Conservation (phyloP, 1,284 basidiomycete species). For the Ganoderma sp. region DNA sequence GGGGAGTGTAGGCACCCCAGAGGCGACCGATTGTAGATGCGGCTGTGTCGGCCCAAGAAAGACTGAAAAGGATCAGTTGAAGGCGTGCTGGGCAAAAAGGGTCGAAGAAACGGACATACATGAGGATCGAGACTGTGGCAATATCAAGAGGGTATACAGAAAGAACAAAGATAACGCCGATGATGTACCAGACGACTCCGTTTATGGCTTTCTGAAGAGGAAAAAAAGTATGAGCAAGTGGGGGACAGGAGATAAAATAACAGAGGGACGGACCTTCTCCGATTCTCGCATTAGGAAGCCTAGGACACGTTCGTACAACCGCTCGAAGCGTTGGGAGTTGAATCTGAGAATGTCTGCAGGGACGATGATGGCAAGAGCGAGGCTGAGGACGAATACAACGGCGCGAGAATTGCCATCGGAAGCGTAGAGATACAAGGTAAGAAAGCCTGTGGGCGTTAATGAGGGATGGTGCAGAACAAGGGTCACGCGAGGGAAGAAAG, state of each 20-base stretch:
- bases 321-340: constrained; percentile 70
- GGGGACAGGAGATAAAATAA: neutral
- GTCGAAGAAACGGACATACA: constrained; percentile 56
- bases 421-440: constrained; percentile 81
- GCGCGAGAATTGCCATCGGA: constrained; percentile 58
- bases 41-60: constrained; percentile 97
- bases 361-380: constrained; percentile 72
- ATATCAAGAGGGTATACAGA: constrained; percentile 85
- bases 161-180: constrained; percentile 88
- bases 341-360: constrained; percentile 85
- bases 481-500: constrained; percentile 29
- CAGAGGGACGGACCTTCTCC: constrained; percentile 67
- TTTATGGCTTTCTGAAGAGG: constrained; percentile 68
- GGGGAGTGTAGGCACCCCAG: constrained; percentile 79
- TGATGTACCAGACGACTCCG: constrained; percentile 95
- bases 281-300: constrained; percentile 95
- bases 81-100: neutral
- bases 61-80: constrained; percentile 50
- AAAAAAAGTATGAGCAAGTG: neutral
- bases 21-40: constrained; percentile 93
- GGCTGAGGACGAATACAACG: constrained; percentile 71
- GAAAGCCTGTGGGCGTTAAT: constrained; percentile 64
- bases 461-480: neutral
- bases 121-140: constrained; percentile 86
- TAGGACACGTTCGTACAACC: constrained; percentile 75